Conservation (phyloP, 495 filamentous ascomycete genomes). For the Lichenothelia convexa region DNA sequence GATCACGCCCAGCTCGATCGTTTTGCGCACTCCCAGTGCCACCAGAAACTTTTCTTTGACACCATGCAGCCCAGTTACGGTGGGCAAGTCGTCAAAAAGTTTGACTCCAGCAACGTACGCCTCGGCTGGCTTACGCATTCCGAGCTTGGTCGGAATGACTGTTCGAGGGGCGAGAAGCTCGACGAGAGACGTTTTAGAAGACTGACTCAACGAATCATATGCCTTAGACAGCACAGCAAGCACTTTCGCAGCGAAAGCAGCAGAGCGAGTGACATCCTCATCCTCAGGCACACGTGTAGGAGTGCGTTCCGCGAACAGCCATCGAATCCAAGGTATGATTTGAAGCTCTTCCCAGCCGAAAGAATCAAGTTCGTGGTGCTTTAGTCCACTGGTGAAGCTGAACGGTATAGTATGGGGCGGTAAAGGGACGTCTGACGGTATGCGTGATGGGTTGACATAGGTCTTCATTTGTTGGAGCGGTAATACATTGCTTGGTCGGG, state of each 20-base stretch:
- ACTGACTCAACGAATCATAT: constrained; percentile 57
- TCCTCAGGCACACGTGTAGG: constrained; percentile 27
- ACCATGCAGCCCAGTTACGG: constrained; percentile 48
- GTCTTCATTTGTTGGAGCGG: constrained; percentile 53
- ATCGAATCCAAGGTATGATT: constrained; percentile 66
- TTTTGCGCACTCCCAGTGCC: constrained; percentile 68
- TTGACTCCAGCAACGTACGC: constrained; percentile 87
- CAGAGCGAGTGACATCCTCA: constrained; percentile 45
- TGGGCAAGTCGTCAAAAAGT: constrained; percentile 82
- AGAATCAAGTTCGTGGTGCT: constrained; percentile 44
- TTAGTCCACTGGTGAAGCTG: constrained; percentile 46
- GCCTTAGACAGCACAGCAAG: constrained; percentile 65
- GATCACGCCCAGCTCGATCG: constrained; percentile 81
- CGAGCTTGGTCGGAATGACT: constrained; percentile 76
- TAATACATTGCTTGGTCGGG: constrained; percentile 38
- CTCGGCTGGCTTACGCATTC: constrained; percentile 73
- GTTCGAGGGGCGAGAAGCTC: constrained; percentile 44
- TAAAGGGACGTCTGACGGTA: constrained; percentile 65
- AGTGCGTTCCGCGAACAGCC: constrained; percentile 42
- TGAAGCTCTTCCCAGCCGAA: constrained; percentile 72
- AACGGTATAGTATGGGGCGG: constrained; percentile 74
- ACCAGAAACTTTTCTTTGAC: constrained; percentile 80
- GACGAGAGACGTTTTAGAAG: constrained; percentile 45
- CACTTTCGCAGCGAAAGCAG: constrained; percentile 64
- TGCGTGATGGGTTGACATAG: constrained; percentile 54